Base-by-base conservation (phyloP, 768 basidiomycete genomes). In the Leccinellum rugosiceps region DNA sequence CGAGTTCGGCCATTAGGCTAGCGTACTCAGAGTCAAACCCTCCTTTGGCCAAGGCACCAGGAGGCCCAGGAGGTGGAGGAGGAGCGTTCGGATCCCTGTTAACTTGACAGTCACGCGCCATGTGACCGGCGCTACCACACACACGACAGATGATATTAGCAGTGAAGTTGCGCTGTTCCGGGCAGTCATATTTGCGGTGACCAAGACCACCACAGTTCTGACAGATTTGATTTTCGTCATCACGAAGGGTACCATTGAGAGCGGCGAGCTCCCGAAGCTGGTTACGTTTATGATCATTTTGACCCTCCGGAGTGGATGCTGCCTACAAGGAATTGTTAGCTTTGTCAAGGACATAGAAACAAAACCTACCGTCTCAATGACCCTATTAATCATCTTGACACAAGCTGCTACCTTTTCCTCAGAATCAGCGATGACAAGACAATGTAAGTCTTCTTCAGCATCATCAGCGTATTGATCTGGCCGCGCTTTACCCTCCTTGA, bases 101-200 rank as follows among this genome's bases (percentile, higher is more conserved):
- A 70, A 92, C 89, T 48, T 92, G 91, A 73, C 96, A 98, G 76
- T 98, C 96, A 64, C 95, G 88, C 50, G 95, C 96, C 96, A 99
- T 98, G 77, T 98, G 96, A 35, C 97, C 96, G 41, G 94, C 94
- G 68, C 93, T 95, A 60, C 96, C 96, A 74, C 97, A 99, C 68
- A 95, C 86, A 69, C 94, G 94, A 81, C 97, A 99, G 70, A 98
- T 96, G 78, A 99, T 95, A 79, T 96, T 96, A 77, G 97, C 97
- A 65, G 93, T 95, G 78, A 94, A 98, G 78, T 97, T 97, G 74
- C 91, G 87, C 75, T 97, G 93, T 76, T 98, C 93, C 17, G 95
- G 94, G 73, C 97, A 99, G 75, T 98, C 97, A 78, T 94, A 98
- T 85, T 98, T 95, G 75, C 96, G 89, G 71, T 98, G 95, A 58